Base-by-base conservation (phyloP, 495 filamentous ascomycete species). In the Penicillium macrosclerotiorum region DNA sequence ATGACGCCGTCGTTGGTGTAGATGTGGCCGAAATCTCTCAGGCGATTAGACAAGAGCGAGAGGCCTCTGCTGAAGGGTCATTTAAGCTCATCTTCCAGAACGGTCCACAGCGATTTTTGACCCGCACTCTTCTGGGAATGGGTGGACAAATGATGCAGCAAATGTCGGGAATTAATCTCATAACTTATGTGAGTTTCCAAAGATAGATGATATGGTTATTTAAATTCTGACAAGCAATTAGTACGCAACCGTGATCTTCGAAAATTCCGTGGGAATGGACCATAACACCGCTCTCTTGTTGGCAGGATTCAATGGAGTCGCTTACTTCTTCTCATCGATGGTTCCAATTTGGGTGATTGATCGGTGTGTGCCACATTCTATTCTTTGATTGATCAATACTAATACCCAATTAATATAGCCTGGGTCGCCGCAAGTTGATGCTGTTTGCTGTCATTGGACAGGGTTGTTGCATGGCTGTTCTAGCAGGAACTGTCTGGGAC, bases 291-390 rank as follows among this genome's bases (percentile, higher is more conserved):
- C 73, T 1, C 56, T 73, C 13, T 50, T 77, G 23, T 29, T 77
- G 38, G 72, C 72, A 4, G 73, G 69, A 4, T 72, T 71, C 51
- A 77, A 75, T 47, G 70, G 68, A 2, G 60, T 75, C 9, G 64
- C 62, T 4, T 76, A 76, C 46, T 71, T 76, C 29, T 42, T 78
- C 18, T 71, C 75, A 27, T 66, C 71, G 1, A 45, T 73, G 18
- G 60, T 78, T 13, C 77, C 72, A 8, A 73, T 79, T 16, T 74
- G 72, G 36, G 68, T 73, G 19, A 76, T 82, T 42, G 74, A 77
- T 47, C 54, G 63, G 59, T 66, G 57, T 29, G 46, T 22, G n/a
- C 18, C 6, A 24, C 3, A 25, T 14, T 13, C 9, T 1, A 35
- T 35, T 20, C 5, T 12, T 30, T 12, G 8, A 1, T 24, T 11